Base-by-base conservation (phyloP, 148 eudicot genomes). In the Agrostemma githago region DNA sequence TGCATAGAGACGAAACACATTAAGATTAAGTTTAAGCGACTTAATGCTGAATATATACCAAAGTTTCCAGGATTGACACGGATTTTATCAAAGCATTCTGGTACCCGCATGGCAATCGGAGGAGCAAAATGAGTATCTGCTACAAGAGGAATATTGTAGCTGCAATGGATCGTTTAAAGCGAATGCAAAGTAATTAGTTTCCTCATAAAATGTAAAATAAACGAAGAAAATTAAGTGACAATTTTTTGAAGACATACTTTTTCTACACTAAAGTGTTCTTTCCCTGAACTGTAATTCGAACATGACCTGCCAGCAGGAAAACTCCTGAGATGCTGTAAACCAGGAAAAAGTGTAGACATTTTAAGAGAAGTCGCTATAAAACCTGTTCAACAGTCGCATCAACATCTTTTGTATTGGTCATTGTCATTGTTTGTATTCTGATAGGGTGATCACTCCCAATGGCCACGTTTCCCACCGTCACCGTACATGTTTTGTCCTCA, bases 71-170 rank as follows among this genome's bases (percentile, higher is more conserved):
- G 98, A 80, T 95, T 95, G 72, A 95, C 97, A 79, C 98, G 97
- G 73, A 95, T 95, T 87, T 94, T 95, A 17, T 95, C 98, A 73
- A 95, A 95, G 82, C 97, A 95, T 86, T 95, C 98, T 58, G 97
- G 88, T 74, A 95, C 96, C 60, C 98, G 88, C 88, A 95, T 34
- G 56, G 98, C 98, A 77, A 95, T 83, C 41, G 97, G 78, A 77
- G 98, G 98, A 53, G 98, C 98, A 84, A 95, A 95, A 81, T 95
- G 98, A 81, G 90, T 92, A 82, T 95, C 98, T 40, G 98, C 98
- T 68, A 92, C 98, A 62, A 92, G 87, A 74, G 98, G 98, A 76
- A 95, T 95, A 78, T 86, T 86, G 79, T 92, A 95, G 86, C 98
- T 95, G 90, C 88, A 81, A 57, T 67, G 72, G 38, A 68, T 11